A percentile compares a stretch with the other conserved stretches of the same genome.
phyloP scores from a whole-genome alignment of 148 eudicot species.

The Arctostaphylos glauca region DNA sequence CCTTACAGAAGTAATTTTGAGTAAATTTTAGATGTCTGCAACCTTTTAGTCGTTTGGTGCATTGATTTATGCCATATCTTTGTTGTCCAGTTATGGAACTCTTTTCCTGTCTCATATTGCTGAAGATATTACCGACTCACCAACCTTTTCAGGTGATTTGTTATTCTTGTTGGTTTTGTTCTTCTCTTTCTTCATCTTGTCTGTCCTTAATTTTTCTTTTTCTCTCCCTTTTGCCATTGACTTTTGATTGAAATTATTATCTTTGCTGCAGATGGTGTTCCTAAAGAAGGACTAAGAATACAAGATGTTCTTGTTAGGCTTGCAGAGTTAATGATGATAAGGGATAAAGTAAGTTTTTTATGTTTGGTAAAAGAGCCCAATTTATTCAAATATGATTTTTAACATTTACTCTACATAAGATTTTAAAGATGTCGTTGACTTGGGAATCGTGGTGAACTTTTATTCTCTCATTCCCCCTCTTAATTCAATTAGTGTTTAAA shows the following conservation, averaged over 20 bases:
- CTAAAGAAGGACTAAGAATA: constrained; percentile 88
- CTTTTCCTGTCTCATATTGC: constrained; percentile 79
- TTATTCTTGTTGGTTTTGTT: background rate
- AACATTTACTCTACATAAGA: background rate
- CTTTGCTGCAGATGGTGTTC: constrained; percentile 77
- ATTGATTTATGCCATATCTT: background rate
- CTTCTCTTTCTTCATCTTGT: background rate
- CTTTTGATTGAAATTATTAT: constrained; percentile 10
- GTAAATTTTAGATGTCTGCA: background rate
- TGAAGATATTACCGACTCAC: constrained; percentile 77
- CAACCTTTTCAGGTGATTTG: constrained; percentile 66
- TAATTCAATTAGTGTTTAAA: background rate
- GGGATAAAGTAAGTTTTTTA: constrained; percentile 62
- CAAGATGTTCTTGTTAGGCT: constrained; percentile 90
- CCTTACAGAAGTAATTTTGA: background rate
- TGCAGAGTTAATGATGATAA: constrained; percentile 56
- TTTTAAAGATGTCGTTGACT: background rate
- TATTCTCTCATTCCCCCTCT: background rate
- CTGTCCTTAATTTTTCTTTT: constrained; percentile 6
- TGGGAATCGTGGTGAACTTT: background rate
- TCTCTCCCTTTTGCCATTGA: background rate
- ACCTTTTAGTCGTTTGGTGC: background rate
- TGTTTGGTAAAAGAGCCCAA: background rate
- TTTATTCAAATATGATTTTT: background rate
- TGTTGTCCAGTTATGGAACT: constrained; percentile 64